These are phyloP conservation scores for Sporothrix brunneoviolacea DNA, from an alignment of 2,329 filamentous ascomycete genomes.

Conservation along the genomic window DNA sequence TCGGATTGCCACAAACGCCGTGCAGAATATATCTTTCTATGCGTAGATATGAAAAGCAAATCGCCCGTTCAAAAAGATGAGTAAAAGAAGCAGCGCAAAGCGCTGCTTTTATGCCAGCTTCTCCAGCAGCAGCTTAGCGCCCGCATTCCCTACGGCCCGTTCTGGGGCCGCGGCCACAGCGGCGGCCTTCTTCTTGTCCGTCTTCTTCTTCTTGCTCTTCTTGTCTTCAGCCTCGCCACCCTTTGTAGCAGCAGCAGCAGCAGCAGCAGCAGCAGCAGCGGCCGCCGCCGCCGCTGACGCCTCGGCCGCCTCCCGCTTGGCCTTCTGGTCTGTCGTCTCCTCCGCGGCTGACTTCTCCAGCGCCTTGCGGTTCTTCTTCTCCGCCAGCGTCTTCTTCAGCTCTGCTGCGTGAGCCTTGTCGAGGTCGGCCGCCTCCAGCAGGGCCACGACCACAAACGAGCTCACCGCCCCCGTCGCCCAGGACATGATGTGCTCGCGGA, in stretches of 20 bases:
- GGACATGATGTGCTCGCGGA: constrained; percentile 64
- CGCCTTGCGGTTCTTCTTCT: constrained; percentile 65
- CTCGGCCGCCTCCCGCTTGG: constrained; percentile 31
- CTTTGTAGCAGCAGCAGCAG: constrained; percentile 20
- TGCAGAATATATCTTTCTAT: constrained; percentile 1
- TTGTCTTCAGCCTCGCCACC: constrained; percentile 37
- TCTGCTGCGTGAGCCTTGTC: constrained; percentile 62
- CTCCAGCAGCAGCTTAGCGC: constrained; percentile 54
- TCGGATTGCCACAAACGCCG: constrained; percentile 4
- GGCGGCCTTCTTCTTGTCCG: constrained; percentile 19
- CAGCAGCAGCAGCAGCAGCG: constrained; percentile 38
- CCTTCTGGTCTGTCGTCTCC: constrained; percentile 48
- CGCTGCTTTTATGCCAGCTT: constrained; percentile 36
- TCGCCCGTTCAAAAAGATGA: not conserved
- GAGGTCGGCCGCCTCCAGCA: constrained; percentile 68
- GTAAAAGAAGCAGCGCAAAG: not conserved
- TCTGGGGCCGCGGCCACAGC: constrained; percentile 22
- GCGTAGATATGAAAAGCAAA: not conserved
- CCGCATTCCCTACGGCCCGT: constrained; percentile 51
- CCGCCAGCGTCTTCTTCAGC: constrained; percentile 63
- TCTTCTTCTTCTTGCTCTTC: constrained; percentile 38
- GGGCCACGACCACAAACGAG: constrained; percentile 76
- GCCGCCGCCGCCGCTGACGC: constrained; percentile 42
- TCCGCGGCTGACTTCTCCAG: constrained; percentile 61
- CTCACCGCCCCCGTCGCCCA: constrained; percentile 79